A percentile compares a stretch with the other conserved stretches of the same genome.
Evolutionary conservation across 139 green algal genomes (phyloP).

Genomic region (Medakamo hakoo): DNA sequence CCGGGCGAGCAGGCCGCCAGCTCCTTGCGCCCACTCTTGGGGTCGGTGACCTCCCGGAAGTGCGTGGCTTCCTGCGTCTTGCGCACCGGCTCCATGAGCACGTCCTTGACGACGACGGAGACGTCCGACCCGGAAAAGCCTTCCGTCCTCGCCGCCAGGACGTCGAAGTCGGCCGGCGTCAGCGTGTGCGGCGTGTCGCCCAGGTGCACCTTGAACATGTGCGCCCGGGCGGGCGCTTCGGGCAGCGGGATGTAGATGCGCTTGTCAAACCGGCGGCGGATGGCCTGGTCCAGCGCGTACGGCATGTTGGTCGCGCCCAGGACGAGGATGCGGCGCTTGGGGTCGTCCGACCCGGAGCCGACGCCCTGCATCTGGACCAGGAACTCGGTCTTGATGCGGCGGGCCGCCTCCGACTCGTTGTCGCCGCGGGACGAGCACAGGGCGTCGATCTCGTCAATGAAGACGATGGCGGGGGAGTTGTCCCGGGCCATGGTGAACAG

Average conservation of each 20-base stretch:
- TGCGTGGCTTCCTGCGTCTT: constrained; percentile 86
- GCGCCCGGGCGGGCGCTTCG: constrained; percentile 60
- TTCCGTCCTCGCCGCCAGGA: constrained; percentile 61
- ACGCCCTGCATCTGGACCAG: constrained; percentile 89
- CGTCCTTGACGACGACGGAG: constrained; percentile 79
- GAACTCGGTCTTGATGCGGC: constrained; percentile 98
- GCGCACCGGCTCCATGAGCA: constrained; percentile 95
- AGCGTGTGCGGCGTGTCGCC: constrained; percentile 82
- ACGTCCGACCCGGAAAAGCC: constrained; percentile 83
- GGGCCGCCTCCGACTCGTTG: constrained; percentile 82
- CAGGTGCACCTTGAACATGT: constrained; percentile 95
- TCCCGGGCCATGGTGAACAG: constrained; percentile 88
- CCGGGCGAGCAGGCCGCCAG: constrained; percentile 66
- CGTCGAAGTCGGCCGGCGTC: constrained; percentile 59
- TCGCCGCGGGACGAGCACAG: constrained; percentile 75
- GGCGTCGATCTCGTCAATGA: constrained; percentile 95
- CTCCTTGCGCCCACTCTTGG: constrained; percentile 7
- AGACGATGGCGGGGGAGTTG: constrained; percentile 91
- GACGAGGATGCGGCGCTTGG: constrained; percentile 64
- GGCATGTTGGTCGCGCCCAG: constrained; percentile 94
- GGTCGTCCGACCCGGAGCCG: constrained; percentile 12
- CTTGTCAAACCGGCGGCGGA: constrained; percentile 82
- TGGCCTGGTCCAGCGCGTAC: constrained; percentile 84
- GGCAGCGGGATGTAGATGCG: constrained; percentile 98
- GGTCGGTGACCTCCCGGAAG: constrained; percentile 48